Conservation (phyloP, 768 basidiomycete species). For the Lepiota subincarnata region DNA sequence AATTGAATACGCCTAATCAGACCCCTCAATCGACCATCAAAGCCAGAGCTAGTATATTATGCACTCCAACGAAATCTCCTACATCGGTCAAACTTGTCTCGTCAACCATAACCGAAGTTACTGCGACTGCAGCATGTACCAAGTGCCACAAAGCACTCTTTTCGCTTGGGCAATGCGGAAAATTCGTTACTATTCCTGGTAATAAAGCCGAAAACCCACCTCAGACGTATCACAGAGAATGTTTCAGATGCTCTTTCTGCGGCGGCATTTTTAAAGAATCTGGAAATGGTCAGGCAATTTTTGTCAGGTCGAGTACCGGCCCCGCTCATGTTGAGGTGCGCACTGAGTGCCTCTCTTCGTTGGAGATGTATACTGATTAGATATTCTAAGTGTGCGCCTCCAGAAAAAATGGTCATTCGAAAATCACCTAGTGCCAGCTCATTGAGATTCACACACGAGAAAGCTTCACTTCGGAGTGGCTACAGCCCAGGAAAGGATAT, state of each 20-base stretch:
- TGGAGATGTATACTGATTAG: conserved; percentile 2
- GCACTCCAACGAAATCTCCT: conserved; percentile 27
- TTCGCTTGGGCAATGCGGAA: conserved; percentile 50
- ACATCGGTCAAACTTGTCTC: conserved; percentile 15
- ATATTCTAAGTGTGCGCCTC: conserved; percentile 38
- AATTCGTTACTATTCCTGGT: conserved; percentile 69
- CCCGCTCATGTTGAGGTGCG: conserved; percentile 64
- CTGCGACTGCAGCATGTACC: conserved; percentile 47
- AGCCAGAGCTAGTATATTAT: conserved; percentile 8
- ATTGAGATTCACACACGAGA: conserved; percentile 12
- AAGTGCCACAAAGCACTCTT: conserved; percentile 60
- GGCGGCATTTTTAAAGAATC: conserved; percentile 58
- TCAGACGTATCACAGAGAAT: conserved; percentile 68
- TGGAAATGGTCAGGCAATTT: conserved; percentile 61
- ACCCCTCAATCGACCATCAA: conserved; percentile 24
- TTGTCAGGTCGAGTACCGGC: conserved; percentile 60
- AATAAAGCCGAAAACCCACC: conserved; percentile 37
- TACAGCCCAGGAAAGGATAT: neutral
- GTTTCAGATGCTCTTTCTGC: conserved; percentile 73
- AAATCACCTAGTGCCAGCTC: conserved; percentile 26
- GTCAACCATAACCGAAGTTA: conserved; percentile 7
- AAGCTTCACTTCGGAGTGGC: conserved; percentile 11
- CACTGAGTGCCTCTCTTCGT: neutral
- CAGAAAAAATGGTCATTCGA: conserved; percentile 36
- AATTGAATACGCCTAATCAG: conserved; percentile 29